Percentiles rank a stretch among this genome's conserved stretches.
Evolutionary conservation across 257 asterid genomes (phyloP).

Genomic region (Scutellaria barbata): DNA sequence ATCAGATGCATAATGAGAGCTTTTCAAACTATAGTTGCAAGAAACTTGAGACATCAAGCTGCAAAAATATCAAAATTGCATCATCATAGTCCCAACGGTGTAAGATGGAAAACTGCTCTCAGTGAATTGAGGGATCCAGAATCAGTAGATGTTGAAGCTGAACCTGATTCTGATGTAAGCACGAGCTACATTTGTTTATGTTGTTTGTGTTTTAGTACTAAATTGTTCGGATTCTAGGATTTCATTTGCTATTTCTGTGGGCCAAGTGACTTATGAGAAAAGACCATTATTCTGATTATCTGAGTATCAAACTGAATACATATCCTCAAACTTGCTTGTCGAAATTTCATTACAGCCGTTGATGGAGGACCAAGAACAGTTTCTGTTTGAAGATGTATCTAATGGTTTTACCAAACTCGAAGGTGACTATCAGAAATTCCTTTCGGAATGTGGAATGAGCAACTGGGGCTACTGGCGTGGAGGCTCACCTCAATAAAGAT

Average conservation of each 20-base stretch:
- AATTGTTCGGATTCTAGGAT: background rate
- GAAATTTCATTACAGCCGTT: conserved; percentile 42
- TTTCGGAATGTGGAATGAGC: conserved; percentile 76
- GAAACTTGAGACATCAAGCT: conserved; percentile 40
- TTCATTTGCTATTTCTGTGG: background rate
- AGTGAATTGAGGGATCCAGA: conserved; percentile 60
- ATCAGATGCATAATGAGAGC: conserved; percentile 57
- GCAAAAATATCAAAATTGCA: conserved; percentile 34
- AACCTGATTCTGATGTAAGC: conserved; percentile 59
- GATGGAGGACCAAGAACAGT: conserved; percentile 42
- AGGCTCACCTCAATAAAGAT: conserved; percentile 48
- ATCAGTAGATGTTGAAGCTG: conserved; percentile 39
- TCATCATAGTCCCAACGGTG: conserved; percentile 37
- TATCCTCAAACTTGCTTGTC: conserved; percentile 8
- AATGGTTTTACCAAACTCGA: conserved; percentile 50
- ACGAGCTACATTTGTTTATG: background rate
- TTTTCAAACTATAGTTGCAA: conserved; percentile 39
- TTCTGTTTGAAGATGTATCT: conserved; percentile 39
- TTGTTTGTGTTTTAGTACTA: background rate
- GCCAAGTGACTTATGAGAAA: too few species aligned
- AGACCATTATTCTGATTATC: background rate
- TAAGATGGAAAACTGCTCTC: conserved; percentile 65
- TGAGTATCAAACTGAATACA: background rate
- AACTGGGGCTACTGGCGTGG: conserved; percentile 70
- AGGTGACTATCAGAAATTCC: conserved; percentile 67